These are phyloP conservation scores for Pseudocercospora crystallina DNA, from an alignment of 2,329 filamentous ascomycete genomes.

Conservation along the genomic window DNA sequence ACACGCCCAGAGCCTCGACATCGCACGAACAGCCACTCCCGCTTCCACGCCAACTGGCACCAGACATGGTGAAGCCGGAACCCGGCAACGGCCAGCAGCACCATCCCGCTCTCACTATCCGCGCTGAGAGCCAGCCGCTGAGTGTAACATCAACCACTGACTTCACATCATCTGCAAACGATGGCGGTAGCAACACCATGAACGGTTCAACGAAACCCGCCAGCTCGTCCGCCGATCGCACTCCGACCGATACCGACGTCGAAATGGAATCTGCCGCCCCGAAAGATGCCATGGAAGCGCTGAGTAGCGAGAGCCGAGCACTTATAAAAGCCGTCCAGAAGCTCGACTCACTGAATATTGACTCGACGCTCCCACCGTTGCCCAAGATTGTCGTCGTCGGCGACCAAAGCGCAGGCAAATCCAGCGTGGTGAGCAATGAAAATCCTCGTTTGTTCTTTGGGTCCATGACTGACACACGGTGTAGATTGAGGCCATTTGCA, in stretches of 20 bases:
- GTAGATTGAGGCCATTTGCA: slow-evolving; percentile 48
- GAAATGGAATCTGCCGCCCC: slow-evolving; percentile 8
- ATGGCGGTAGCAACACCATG: neutral
- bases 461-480: neutral
- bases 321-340: slow-evolving; percentile 67
- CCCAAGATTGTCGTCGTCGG: slow-evolving; percentile 82
- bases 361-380: slow-evolving; percentile 64
- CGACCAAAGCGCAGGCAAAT: slow-evolving; percentile 83
- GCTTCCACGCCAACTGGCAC: neutral
- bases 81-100: neutral
- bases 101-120: neutral
- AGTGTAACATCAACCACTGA: neutral
- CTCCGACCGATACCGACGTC: slow-evolving; percentile 2
- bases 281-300: slow-evolving; percentile 43
- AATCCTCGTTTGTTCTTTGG: neutral
- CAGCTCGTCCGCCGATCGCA: slow-evolving; percentile 1
- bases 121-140: neutral
- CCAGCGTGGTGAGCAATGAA: slow-evolving; percentile 50
- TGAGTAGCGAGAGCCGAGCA: slow-evolving; percentile 63
- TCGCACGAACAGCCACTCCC: neutral
- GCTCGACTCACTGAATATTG: slow-evolving; percentile 70
- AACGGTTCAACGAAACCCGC: neutral
- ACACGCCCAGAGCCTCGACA: neutral
- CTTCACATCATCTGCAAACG: neutral
- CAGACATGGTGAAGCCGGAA: too few species aligned